These are phyloP conservation scores for Amanita rimosa DNA, from an alignment of 768 basidiomycete genomes.

Conservation along the genomic window DNA sequence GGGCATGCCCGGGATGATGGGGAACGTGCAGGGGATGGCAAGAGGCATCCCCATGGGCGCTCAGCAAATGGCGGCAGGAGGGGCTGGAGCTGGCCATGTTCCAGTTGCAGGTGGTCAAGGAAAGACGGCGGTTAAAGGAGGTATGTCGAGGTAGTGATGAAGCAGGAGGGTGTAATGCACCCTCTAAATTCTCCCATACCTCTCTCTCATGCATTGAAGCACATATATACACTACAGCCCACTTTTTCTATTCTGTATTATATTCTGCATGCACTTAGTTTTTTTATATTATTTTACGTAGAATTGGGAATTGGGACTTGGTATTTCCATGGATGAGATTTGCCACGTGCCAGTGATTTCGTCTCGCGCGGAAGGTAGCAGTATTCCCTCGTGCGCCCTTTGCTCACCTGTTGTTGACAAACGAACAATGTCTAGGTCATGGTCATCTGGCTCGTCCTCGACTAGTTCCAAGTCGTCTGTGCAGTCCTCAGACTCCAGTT, in stretches of 20 bases:
- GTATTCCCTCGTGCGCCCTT: not conserved
- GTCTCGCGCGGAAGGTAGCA: not conserved
- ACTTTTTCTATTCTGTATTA: slow-evolving; percentile 4
- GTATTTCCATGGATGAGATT: not conserved
- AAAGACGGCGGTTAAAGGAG: slow-evolving; percentile 4
- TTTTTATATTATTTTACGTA: not conserved
- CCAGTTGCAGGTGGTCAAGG: not conserved
- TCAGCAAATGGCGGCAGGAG: slow-evolving; percentile 5
- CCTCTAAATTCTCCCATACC: not conserved
- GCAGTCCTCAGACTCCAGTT: not conserved
- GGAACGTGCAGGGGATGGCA: slow-evolving; percentile 6
- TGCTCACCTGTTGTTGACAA: not conserved
- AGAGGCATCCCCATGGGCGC: slow-evolving; percentile 6
- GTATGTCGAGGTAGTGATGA: not conserved
- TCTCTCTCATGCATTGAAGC: not conserved
- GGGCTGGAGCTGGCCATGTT: not conserved
- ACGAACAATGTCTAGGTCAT: not conserved
- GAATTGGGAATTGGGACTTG: not conserved
- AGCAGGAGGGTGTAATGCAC: not conserved
- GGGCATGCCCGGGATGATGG: slow-evolving; percentile 5
- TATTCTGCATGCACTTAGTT: not conserved
- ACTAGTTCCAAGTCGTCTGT: not conserved
- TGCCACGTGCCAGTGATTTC: not conserved
- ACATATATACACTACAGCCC: not conserved
- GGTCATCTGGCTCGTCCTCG: not conserved